Evolutionary conservation across 169 alveolate genomes (phyloP).

Genomic region (Eimeria necatrix): DNA sequence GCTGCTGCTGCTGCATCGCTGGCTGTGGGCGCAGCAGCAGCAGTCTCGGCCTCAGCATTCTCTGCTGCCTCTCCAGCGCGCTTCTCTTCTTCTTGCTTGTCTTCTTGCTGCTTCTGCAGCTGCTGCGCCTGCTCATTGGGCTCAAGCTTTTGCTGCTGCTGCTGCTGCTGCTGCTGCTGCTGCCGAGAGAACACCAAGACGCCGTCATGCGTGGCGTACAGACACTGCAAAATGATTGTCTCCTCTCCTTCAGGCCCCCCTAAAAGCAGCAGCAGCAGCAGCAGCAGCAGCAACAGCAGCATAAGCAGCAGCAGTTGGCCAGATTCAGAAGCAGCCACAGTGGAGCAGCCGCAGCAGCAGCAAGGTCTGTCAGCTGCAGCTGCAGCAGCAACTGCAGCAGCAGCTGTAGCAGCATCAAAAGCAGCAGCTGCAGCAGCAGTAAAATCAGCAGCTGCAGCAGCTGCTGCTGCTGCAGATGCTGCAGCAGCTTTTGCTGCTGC

Average conservation of each 20-base stretch:
- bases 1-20: not conserved
- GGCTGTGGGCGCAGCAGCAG: not conserved
- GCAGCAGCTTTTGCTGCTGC: no score
- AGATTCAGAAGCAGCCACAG: not conserved
- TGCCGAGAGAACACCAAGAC: not conserved
- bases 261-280: no score
- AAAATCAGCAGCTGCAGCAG: no score
- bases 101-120: not conserved
- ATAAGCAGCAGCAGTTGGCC: not conserved
- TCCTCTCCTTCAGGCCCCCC: not conserved
- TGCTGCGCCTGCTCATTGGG: not conserved
- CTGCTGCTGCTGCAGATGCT: no score
- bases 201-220: slow-evolving; percentile 54
- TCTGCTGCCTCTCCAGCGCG: not conserved
- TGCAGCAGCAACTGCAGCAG: no score
- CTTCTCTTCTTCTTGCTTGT: not conserved
- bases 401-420: no score
- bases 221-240: slow-evolving; percentile 25
- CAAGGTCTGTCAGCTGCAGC: not conserved
- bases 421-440: no score
- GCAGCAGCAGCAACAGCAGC: slow-evolving; percentile 6
- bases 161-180: slow-evolving; percentile 33
- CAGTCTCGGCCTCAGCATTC: not conserved
- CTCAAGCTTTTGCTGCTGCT: not conserved
- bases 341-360: not conserved